Evolutionary conservation across 2,329 filamentous ascomycete species (phyloP), one percentile per base, ranked within the genome.

Genomic region (Ophiobolus disseminans): DNA sequence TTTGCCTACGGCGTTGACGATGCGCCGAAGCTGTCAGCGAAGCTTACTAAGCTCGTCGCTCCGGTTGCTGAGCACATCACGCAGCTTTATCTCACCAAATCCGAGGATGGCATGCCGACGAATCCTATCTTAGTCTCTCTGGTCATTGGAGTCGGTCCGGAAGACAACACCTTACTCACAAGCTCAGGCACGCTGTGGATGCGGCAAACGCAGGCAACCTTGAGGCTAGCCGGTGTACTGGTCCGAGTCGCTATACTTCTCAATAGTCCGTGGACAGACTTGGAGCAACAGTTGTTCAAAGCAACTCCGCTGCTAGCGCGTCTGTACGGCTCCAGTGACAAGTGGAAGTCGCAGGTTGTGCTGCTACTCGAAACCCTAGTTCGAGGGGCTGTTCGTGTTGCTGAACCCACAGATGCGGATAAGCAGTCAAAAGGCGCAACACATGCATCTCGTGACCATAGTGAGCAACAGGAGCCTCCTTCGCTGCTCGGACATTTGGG

Each of bases 401-500:
- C 80, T 13, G 76, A 82, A 22, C 42, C 55, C 37, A 50, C 54
- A 35, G 50, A 54, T 7, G 22, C 50, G 6, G 40, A 50, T 1
- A 44, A 41, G 14, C 44, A 55, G 16, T 46, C 45, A 4, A 47
- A 48, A 20, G 35, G 50, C 9, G 25, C 39, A 13, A 57, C 48
- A 20, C 42, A 43, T 14, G 22, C 45, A 11, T 13, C 32, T 2
- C 42, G 34, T 0, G 45, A 30, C 26, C 40, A 45, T n/a, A 44
- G 36, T 21, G 51, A 57, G 20, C 53, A 60, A 17, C 56, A 55
- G 31, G 91, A 97, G 60, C 91, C 92, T 1, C 90, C 91, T n/a
- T 97, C 93, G 5, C 80, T 99, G n/a, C 83, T 99, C 17, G 92
- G 92, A 23, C 91, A 96, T 66, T 79, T 99, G 5, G 91, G 91